Evolutionary conservation across 345 rosid genomes (phyloP), one percentile per base, ranked within the genome.

Genomic region (Camelina neglecta): DNA sequence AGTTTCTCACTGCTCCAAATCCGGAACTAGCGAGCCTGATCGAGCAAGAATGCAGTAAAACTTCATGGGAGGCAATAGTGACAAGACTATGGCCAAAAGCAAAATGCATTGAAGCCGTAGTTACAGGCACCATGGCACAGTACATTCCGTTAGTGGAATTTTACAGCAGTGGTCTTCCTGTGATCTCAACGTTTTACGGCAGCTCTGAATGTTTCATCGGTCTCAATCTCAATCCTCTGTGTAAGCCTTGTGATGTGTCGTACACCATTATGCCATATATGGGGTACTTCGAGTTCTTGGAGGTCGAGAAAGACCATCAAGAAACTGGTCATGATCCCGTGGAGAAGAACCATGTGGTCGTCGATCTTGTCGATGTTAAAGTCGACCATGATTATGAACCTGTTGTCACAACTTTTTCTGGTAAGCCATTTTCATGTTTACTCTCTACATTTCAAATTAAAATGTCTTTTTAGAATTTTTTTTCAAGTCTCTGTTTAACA

Each of bases 41-140:
- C 13, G 88, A 84, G 75, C 33, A 54, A 13, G 87, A 86, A 67
- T 89, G 95, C 33, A 23, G 81, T 24, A 75, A 66, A 12, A 58
- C 72, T 59, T 86, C 93, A 12, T 93, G 98, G 97, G 92, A 91
- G 61, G 97, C 85, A 63, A 91, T 93, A 71, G 75, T 93, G 21
- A 88, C 33, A 82, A 89, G 78, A 81, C 71, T 93, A 15, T 93
- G 96, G 97, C 97, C 96, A 9, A 79, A 79, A 59, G 88, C 91
- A 10, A 91, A 89, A 80, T 93, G 85, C 81, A 85, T 93, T 33
- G 96, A 93, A 69, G 87, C 89, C 8, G 81, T 93, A 8, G 85
- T 88, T 57, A 93, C 98, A 5, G 97, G 96, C 12, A 84, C 98
- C 11, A 93, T 93, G 98, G 95, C 97, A 6, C 98, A 93, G 55